Conservation (phyloP, 208 protist genomes). For the Acanthamoeba quina region DNA sequence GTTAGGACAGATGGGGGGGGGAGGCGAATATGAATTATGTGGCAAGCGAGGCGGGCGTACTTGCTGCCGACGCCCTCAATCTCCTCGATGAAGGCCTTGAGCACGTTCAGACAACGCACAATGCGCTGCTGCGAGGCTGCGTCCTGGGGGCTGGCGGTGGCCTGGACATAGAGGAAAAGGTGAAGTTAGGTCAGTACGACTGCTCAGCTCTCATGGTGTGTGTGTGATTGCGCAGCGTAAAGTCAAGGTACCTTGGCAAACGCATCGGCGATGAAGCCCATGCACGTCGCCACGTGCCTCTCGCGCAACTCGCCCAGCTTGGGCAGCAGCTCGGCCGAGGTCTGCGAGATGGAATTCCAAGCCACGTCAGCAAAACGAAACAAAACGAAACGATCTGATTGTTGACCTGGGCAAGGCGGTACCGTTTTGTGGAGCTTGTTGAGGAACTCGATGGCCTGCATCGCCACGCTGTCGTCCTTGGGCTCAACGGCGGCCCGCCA, state of each 20-base stretch:
- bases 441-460: constrained; percentile 64
- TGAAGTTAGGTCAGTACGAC: neutral
- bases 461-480: constrained; percentile 73
- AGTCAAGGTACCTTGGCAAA: constrained; percentile 12
- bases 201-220: no score
- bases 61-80: constrained; percentile 65
- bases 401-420: neutral
- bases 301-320: constrained; percentile 36
- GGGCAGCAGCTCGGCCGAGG: constrained; percentile 31
- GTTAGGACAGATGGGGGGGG: no score
- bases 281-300: constrained; percentile 32
- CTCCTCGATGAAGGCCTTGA: constrained; percentile 68
- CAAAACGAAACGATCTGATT: neutral
- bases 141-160: neutral
- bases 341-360: constrained; percentile 37
- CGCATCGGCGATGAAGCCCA: constrained; percentile 35
- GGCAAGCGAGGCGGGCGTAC: neutral
- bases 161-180: neutral
- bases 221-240: neutral
- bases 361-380: neutral
- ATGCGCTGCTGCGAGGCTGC: constrained; percentile 27
- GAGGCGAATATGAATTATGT: neutral
- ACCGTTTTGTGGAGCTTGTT: constrained; percentile 65
- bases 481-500: constrained; percentile 79
- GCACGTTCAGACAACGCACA: constrained; percentile 40